Evolutionary conservation across 169 alveolate species (phyloP).

Genomic region (Eimeria tenella): DNA sequence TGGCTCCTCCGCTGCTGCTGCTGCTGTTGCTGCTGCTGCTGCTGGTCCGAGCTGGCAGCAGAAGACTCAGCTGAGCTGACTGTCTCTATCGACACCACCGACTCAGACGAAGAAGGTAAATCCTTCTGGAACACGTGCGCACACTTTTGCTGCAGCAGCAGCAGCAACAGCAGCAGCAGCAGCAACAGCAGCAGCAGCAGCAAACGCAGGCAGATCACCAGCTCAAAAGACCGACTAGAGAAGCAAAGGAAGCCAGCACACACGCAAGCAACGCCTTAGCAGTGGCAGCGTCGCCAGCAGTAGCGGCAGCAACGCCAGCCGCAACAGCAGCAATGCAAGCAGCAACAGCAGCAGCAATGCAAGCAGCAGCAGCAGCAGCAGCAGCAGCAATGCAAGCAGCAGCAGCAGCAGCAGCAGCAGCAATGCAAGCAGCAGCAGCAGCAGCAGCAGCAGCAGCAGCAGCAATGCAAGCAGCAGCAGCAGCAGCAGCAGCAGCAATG

Average conservation of each 20-base stretch:
- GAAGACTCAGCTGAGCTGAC: slow-evolving; percentile 32
- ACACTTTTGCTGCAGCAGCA: slow-evolving; percentile 42
- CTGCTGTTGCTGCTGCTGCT: slow-evolving; percentile 57
- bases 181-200: slow-evolving; percentile 10
- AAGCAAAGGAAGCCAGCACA: background rate
- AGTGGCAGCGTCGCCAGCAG: background rate
- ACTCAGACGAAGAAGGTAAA: slow-evolving; percentile 46
- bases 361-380: background rate
- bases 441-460: slow-evolving; percentile 12
- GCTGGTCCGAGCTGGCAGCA: background rate
- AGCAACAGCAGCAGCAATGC: slow-evolving; percentile 1
- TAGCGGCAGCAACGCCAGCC: background rate
- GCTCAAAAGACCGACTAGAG: background rate
- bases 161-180: slow-evolving; percentile 12
- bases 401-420: slow-evolving; percentile 46
- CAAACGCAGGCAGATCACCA: background rate
- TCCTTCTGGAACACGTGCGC: slow-evolving; percentile 47
- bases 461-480: background rate
- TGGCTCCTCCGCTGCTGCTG: slow-evolving; percentile 46
- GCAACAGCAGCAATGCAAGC: background rate
- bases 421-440: background rate
- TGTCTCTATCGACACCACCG: slow-evolving; percentile 46
- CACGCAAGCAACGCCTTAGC: background rate
- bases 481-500: background rate
- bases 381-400: slow-evolving; percentile 60